phyloP scores from a whole-genome alignment of 495 filamentous ascomycete species.

The Trypethelium eluteriae region DNA sequence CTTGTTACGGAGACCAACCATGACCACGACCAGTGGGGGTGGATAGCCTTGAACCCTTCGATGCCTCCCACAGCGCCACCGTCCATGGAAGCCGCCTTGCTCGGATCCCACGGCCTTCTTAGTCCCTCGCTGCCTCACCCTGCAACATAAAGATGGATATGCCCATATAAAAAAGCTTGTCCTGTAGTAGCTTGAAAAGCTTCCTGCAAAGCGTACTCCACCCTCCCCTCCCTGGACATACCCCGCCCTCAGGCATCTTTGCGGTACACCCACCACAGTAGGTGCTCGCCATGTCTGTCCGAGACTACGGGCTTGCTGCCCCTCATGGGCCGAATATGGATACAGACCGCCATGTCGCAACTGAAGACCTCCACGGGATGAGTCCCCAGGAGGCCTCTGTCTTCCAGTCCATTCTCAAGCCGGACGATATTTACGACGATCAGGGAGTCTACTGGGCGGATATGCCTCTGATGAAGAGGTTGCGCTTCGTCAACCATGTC shows the following conservation, averaged over 20 bases:
- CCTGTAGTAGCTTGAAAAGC: background rate
- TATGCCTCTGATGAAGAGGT: constrained; percentile 54
- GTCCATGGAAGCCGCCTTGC: background rate
- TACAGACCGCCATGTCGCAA: constrained; percentile 30
- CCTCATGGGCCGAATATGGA: constrained; percentile 36
- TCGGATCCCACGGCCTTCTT: background rate
- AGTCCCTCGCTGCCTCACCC: background rate
- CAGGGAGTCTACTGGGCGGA: constrained; percentile 91
- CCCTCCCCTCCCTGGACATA: background rate
- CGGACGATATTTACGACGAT: constrained; percentile 71
- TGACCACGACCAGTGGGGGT: background rate
- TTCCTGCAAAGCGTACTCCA: background rate
- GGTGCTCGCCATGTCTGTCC: constrained; percentile 24
- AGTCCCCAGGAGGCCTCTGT: constrained; percentile 58
- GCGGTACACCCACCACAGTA: constrained; percentile 12
- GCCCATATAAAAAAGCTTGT: background rate
- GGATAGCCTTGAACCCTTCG: background rate
- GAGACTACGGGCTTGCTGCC: constrained; percentile 46
- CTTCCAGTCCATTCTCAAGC: constrained; percentile 65
- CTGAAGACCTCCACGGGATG: constrained; percentile 39
- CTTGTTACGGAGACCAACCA: constrained; percentile 1
- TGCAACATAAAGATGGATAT: background rate
- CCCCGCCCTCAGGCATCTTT: background rate
- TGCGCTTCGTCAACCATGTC: constrained; percentile 63
- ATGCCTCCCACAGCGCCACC: too few species aligned